These are phyloP conservation scores for Penstemon eatonii DNA, from an alignment of 257 asterid genomes.

Conservation along the genomic window DNA sequence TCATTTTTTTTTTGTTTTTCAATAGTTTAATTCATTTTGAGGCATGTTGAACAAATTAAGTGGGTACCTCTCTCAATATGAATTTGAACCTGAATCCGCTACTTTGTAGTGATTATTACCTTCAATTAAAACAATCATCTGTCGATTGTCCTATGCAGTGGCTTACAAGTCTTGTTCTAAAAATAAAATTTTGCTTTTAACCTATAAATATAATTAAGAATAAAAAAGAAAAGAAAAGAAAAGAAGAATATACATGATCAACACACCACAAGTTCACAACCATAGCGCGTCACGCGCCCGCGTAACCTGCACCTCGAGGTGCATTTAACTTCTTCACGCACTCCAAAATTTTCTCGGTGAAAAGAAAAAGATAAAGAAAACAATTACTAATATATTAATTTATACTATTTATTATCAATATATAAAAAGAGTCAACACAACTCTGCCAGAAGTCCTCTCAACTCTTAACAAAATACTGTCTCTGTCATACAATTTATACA, in stretches of 20 bases:
- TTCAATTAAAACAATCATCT: no score
- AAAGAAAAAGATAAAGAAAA: neutral
- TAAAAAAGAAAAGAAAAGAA: no score
- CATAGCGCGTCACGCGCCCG: conserved; percentile 16
- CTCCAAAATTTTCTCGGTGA: neutral
- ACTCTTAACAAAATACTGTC: conserved; percentile 13
- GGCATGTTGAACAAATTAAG: no score
- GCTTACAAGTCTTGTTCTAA: no score
- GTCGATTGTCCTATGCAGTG: no score
- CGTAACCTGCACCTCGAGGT: conserved; percentile 10
- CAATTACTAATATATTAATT: conserved; percentile 6
- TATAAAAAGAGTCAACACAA: conserved; percentile 30
- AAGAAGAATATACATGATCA: conserved; percentile 2
- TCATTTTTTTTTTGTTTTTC: no score
- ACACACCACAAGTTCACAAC: neutral
- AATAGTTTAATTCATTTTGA: no score
- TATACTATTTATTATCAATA: conserved; percentile 9
- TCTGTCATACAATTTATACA: conserved; percentile 15
- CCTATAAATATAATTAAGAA: no score
- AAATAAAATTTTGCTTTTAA: no score
- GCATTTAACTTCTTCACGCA: conserved; percentile 17
- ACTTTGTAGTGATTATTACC: no score
- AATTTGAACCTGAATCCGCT: no score
- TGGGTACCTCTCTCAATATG: no score
- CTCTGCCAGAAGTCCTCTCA: conserved; percentile 28